Evolutionary conservation across 1,284 basidiomycete species (phyloP).

Genomic region (Tilletia setariae): DNA sequence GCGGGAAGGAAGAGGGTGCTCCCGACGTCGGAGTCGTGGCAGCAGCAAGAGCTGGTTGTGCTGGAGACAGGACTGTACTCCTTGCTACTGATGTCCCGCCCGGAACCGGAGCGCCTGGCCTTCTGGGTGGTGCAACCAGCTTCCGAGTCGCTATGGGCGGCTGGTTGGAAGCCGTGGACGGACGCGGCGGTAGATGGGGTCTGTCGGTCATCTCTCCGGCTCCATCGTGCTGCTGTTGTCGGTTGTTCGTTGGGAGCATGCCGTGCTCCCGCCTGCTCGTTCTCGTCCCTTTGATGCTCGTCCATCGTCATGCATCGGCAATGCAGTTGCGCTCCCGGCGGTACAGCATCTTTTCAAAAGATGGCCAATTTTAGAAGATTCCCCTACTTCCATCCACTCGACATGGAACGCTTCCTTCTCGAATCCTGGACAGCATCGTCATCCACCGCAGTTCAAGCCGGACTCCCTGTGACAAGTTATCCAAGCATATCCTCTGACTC

Average conservation of each 20-base stretch:
- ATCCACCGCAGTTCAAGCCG: not conserved
- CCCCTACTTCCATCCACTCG: too few relatives aligned
- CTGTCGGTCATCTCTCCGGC: not conserved
- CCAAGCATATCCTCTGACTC: not conserved
- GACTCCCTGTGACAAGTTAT: not conserved
- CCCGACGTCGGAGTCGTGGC: too few relatives aligned
- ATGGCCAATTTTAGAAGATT: too few relatives aligned
- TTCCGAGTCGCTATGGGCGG: not conserved
- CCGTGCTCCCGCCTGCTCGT: not conserved
- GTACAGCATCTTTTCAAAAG: too few relatives aligned
- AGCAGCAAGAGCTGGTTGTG: not conserved
- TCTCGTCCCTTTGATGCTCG: too few relatives aligned
- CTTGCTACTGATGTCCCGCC: not conserved
- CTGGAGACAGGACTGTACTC: not conserved
- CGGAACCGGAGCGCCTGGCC: constrained; percentile 1
- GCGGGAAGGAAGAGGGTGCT: too few relatives aligned
- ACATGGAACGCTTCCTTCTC: too few relatives aligned
- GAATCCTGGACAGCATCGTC: not conserved
- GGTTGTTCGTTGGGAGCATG: not conserved
- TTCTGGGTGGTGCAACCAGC: not conserved
- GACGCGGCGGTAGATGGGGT: constrained; percentile 1
- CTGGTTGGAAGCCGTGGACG: not conserved
- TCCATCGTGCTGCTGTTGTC: not conserved
- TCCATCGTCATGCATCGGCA: too few relatives aligned
- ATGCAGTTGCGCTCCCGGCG: too few relatives aligned